These are phyloP conservation scores for Aspergillus bridgeri DNA, from an alignment of 495 filamentous ascomycete species.

Conservation along the genomic window DNA sequence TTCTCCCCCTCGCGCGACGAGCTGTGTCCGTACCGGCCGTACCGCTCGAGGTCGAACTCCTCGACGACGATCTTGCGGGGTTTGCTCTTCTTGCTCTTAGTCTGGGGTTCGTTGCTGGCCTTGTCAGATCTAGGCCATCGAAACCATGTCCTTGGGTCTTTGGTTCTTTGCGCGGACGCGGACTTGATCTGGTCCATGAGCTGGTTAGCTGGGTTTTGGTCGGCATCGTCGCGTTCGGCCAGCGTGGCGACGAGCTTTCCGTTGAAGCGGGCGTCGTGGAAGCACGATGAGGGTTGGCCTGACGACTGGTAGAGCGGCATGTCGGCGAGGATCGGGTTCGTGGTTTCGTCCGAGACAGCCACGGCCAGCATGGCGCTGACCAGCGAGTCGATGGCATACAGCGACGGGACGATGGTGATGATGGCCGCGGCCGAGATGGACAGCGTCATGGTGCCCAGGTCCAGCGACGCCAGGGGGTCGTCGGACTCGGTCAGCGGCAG, in stretches of 20 bases:
- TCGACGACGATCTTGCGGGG: constrained; percentile 33
- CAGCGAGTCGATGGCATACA: constrained; percentile 74
- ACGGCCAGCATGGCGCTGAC: constrained; percentile 67
- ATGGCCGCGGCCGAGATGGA: constrained; percentile 45
- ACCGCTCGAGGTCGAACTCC: constrained; percentile 47
- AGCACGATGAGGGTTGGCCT: not conserved
- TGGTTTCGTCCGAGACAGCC: constrained; percentile 56
- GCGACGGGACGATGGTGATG: constrained; percentile 46
- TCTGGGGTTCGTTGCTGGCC: not conserved
- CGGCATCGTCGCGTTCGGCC: constrained; percentile 42
- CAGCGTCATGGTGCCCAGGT: constrained; percentile 46
- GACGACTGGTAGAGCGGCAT: constrained; percentile 28
- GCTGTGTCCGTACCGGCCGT: constrained; percentile 33
- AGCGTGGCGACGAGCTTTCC: constrained; percentile 36
- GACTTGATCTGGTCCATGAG: constrained; percentile 33
- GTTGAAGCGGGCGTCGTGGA: constrained; percentile 16
- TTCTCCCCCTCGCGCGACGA: constrained; percentile 39
- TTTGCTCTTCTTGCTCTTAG: constrained; percentile 22
- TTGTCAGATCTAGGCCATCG: constrained; percentile 15
- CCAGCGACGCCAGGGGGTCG: constrained; percentile 47
- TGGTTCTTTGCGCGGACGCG: constrained; percentile 7
- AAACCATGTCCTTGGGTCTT: not conserved
- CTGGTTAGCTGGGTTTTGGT: constrained; percentile 29
- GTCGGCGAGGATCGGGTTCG: constrained; percentile 34
- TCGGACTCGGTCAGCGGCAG: constrained; percentile 40